These are phyloP conservation scores for Phytophthora cryptogea DNA, from an alignment of 352 stramenopile species.

Conservation along the genomic window DNA sequence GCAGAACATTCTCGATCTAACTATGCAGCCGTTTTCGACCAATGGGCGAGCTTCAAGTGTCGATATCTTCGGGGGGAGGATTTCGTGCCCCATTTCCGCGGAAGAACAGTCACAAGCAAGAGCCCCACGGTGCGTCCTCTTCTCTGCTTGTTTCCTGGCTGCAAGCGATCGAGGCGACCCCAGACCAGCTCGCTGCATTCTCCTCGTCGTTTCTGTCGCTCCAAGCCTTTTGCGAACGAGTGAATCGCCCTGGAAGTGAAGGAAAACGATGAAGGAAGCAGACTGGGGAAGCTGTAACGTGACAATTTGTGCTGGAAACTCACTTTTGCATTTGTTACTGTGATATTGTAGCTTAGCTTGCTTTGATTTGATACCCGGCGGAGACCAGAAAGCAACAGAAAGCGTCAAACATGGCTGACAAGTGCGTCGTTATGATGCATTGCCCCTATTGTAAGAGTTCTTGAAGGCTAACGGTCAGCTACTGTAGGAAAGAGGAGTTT, in stretches of 20 bases:
- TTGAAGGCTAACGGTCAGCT: not conserved
- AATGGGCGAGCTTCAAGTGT: conserved; percentile 10
- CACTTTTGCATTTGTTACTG: not conserved
- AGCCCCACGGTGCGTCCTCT: conserved; percentile 17
- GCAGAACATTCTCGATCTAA: conserved; percentile 27
- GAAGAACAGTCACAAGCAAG: conserved; percentile 30
- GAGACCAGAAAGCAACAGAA: conserved; percentile 17
- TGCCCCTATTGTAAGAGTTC: too few species aligned
- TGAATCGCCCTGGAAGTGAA: not conserved
- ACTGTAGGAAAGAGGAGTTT: conserved; percentile 73
- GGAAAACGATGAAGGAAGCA: not conserved
- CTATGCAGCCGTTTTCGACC: conserved; percentile 14
- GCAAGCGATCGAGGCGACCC: not conserved
- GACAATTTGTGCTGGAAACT: not conserved
- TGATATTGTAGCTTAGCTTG: conserved; percentile 13
- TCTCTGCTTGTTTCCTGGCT: not conserved
- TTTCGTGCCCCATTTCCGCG: conserved; percentile 29
- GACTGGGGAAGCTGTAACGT: not conserved
- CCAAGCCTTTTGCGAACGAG: not conserved
- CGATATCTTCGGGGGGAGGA: conserved; percentile 6
- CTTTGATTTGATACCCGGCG: conserved; percentile 20
- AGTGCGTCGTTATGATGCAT: conserved; percentile 20
- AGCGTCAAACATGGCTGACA: conserved; percentile 32
- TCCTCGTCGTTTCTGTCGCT: not conserved
- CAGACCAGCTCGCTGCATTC: conserved; percentile 1